Evolutionary conservation across 2,329 filamentous ascomycete species (phyloP).

Genomic region (Dendrostoma leiphaemia): DNA sequence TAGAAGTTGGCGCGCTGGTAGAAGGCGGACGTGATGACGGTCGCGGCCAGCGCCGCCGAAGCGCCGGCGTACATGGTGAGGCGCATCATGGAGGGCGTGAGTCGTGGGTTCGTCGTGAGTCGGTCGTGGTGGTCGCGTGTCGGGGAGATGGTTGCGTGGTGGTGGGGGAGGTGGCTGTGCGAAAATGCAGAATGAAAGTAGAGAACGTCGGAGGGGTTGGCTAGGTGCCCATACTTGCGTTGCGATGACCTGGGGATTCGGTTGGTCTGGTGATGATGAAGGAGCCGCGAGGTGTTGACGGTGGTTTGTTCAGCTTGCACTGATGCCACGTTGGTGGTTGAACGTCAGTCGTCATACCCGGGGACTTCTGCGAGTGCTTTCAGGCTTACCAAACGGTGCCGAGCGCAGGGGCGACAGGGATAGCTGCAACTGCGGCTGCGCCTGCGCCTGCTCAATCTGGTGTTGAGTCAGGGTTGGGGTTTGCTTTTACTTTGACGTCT

Average conservation of each 20-base stretch:
- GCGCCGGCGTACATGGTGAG: slow-evolving; percentile 61
- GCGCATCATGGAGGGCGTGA: slow-evolving; percentile 47
- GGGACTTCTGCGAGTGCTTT: not conserved
- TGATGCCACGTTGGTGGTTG: slow-evolving; percentile 23
- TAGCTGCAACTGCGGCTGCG: not conserved
- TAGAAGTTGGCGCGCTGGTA: slow-evolving; percentile 98
- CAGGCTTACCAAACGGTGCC: not conserved
- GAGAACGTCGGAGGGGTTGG: not conserved
- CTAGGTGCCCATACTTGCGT: slow-evolving; percentile 19
- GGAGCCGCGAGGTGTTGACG: slow-evolving; percentile 13
- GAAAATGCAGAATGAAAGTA: not conserved
- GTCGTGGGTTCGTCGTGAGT: not conserved
- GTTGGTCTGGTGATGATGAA: not conserved
- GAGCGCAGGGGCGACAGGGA: not conserved
- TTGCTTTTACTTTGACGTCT: not conserved
- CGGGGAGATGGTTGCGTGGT: not conserved
- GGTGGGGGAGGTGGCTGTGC: not conserved
- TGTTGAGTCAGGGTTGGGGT: not conserved
- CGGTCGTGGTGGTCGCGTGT: too few relatives aligned
- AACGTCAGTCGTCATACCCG: slow-evolving; percentile 11
- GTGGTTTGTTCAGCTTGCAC: slow-evolving; percentile 14
- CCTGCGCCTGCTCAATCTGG: not conserved
- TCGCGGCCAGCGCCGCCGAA: slow-evolving; percentile 79
- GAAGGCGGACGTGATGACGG: slow-evolving; percentile 85
- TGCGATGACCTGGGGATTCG: not conserved